Evolutionary conservation across 2,329 filamentous ascomycete genomes (phyloP).

Genomic region (Penicillium sp.): DNA sequence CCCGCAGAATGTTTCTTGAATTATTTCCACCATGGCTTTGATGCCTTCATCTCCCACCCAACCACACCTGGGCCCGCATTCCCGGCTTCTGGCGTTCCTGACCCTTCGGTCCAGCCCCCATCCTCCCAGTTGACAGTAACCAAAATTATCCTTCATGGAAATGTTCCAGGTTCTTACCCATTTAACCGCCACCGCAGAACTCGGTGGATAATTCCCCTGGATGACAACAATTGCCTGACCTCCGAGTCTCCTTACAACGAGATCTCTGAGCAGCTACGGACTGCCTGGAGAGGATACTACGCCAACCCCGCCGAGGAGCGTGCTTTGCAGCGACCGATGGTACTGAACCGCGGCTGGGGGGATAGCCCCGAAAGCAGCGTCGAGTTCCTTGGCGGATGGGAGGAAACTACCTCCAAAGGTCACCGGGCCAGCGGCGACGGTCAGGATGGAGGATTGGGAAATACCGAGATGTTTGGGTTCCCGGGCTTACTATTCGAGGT

Average conservation of each 20-base stretch:
- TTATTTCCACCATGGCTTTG: conserved; percentile 94
- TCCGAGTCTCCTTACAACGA: conserved; percentile 79
- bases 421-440: conserved; percentile 44
- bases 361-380: conserved; percentile 89
- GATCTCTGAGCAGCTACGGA: conserved; percentile 67
- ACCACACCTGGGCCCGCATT: conserved; percentile 65
- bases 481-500: conserved; percentile 95
- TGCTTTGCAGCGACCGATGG: conserved; percentile 66
- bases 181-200: conserved; percentile 93
- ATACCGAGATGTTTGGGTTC: conserved; percentile 88
- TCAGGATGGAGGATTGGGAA: conserved; percentile 60
- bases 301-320: conserved; percentile 57
- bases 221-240: conserved; percentile 52
- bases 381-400: conserved; percentile 82
- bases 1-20: conserved; percentile 79
- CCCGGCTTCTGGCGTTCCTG: conserved; percentile 49
- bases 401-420: conserved; percentile 63
- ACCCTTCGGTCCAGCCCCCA: conserved; percentile 30
- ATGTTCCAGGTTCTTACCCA: conserved; percentile 91
- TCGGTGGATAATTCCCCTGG: conserved; percentile 72
- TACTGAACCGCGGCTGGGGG: conserved; percentile 86
- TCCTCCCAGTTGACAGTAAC: conserved; percentile 75
- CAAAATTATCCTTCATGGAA: conserved; percentile 91
- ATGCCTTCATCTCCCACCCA: conserved; percentile 83
- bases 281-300: conserved; percentile 70